A percentile compares a stretch with the other conserved stretches of the same genome.
These are phyloP conservation scores for Starmerella lactis-condensi DNA, from an alignment of 805 yeast species.

Conservation along the genomic window DNA sequence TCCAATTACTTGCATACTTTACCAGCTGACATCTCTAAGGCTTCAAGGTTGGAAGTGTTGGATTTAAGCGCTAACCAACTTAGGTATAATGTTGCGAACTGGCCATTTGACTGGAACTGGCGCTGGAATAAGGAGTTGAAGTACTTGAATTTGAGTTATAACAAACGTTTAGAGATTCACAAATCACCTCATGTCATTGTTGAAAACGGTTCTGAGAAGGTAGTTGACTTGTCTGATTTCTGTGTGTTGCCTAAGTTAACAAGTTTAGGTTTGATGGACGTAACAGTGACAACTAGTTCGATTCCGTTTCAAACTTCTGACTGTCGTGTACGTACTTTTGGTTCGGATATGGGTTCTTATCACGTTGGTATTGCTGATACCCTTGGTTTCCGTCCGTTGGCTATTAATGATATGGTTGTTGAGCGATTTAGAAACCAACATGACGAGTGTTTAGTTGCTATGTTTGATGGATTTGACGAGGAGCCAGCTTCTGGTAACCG, in stretches of 20 bases:
- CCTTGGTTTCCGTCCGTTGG: constrained; percentile 48
- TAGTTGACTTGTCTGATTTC: constrained; percentile 34
- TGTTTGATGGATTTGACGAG: constrained; percentile 57
- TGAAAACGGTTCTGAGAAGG: constrained; percentile 5
- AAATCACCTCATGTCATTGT: constrained; percentile 27
- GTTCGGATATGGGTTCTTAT: constrained; percentile 54
- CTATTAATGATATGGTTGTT: constrained; percentile 67
- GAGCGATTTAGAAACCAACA: constrained; percentile 76
- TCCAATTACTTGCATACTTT: constrained; percentile 70
- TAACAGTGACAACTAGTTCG: constrained; percentile 70
- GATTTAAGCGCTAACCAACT: constrained; percentile 85
- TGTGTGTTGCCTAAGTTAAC: constrained; percentile 54
- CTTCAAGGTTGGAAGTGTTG: constrained; percentile 42
- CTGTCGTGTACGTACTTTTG: constrained; percentile 77
- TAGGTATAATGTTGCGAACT: constrained; percentile 80
- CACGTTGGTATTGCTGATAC: constrained; percentile 86
- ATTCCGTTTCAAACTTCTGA: constrained; percentile 77
- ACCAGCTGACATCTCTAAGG: constrained; percentile 71
- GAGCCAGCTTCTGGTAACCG: constrained; percentile 28
- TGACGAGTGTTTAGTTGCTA: constrained; percentile 60
- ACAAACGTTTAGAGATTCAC: constrained; percentile 69
- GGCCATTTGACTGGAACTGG: constrained; percentile 98
- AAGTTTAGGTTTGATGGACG: constrained; percentile 81
- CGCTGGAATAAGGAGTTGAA: constrained; percentile 55
- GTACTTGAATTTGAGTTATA: constrained; percentile 80